These are phyloP conservation scores for Platismatia glauca DNA, from an alignment of 495 filamentous ascomycete genomes.

Conservation along the genomic window DNA sequence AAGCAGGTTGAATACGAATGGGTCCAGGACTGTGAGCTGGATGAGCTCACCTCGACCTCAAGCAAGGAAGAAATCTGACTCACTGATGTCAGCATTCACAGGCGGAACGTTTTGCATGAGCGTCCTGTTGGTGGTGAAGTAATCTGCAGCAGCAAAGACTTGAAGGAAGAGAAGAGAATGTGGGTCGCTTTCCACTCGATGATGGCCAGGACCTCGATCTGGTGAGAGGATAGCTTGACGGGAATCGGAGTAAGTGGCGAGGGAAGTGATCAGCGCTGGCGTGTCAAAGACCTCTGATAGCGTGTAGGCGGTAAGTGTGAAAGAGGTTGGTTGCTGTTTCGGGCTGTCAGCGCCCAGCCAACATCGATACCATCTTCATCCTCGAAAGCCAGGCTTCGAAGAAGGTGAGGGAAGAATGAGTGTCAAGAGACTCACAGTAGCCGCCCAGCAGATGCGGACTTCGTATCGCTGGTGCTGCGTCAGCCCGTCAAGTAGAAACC, in stretches of 20 bases:
- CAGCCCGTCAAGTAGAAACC: conserved; percentile 77
- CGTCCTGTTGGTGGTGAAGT: conserved; percentile 60
- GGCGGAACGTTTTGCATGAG: conserved; percentile 70
- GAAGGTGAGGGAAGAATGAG: no score
- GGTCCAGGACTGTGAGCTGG: conserved; percentile 59
- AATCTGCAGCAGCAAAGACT: conserved; percentile 70
- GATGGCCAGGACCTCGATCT: neutral
- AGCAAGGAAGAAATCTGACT: conserved; percentile 14
- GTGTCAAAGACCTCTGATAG: conserved; percentile 50
- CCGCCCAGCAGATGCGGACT: conserved; percentile 87
- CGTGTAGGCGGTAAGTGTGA: conserved; percentile 56
- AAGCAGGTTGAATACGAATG: conserved; percentile 63
- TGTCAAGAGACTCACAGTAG: conserved; percentile 55
- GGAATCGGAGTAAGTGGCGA: conserved; percentile 53
- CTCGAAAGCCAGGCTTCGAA: neutral
- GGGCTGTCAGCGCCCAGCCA: neutral
- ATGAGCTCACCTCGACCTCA: conserved; percentile 12
- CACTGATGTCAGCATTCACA: conserved; percentile 70
- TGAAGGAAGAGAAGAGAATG: conserved; percentile 58
- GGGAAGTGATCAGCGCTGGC: conserved; percentile 51
- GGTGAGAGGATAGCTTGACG: conserved; percentile 29
- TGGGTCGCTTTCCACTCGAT: neutral
- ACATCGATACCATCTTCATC: neutral
- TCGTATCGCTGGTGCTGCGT: conserved; percentile 72
- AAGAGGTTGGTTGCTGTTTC: conserved; percentile 76